Base-by-base conservation (phyloP, 2,329 filamentous ascomycete genomes). In the Trichoderma afroharzianum region DNA sequence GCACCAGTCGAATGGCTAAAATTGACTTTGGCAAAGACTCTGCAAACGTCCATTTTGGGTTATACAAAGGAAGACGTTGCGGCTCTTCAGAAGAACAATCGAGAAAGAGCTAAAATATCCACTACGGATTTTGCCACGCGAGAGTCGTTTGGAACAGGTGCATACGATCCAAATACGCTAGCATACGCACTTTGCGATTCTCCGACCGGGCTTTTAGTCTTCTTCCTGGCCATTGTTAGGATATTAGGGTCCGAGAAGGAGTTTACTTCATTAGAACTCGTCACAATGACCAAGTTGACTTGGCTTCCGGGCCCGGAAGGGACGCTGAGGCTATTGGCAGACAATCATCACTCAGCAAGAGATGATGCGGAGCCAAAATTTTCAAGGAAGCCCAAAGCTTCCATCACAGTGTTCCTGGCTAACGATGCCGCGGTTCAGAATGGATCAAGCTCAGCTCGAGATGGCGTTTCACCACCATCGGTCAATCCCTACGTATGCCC, bases 251-350 rank as follows among this genome's bases (percentile, higher is more conserved):
- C 83, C 0, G 77, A 80, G 71, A 79, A 82, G 70, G 80, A 81
- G 18, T 82, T 88, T 64, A 82, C 83, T 2, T 80, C 82, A 4
- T 81, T 83, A 15, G 88, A 91, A 69, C 82, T 92, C 28, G 83
- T 92, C 71, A 88, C 88, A 21, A 82, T 90, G 75, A 86, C 88
- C 1, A 86, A 88, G 77, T 80, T 92, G 32, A 86, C 89, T 26
- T 92, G 90, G 91, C 79, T 92, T 1, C 90, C 90, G 0, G 90
- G 90, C 0, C 89, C 89, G 0, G 90, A 92, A 76, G 85, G 85
- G 2, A 85, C 85, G 3, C 79, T 91, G 74, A 82, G 89, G 30
- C 91, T 86, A 70, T 88, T 85, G 86, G 82, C 86, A 7, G 78
- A 83, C 43, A 78, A 80, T 18, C 78, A 79, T 47, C 73, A 76